These are phyloP conservation scores for Paraglomus occultum DNA, from an alignment of 192 early-diverging fungal species.

Conservation along the genomic window DNA sequence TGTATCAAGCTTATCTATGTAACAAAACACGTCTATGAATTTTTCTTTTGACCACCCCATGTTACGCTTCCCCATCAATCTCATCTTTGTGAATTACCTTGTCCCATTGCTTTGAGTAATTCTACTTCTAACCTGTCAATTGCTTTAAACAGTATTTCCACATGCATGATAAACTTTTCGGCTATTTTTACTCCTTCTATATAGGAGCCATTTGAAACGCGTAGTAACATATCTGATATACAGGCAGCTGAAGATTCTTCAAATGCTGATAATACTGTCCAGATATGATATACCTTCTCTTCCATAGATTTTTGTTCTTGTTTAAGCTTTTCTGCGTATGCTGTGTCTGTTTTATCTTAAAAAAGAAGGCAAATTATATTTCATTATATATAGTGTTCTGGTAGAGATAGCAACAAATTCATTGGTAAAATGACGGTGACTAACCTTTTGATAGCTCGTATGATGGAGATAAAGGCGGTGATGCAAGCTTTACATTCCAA, in stretches of 20 bases:
- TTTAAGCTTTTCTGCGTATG: constrained; percentile 46
- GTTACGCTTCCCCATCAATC: constrained; percentile 30
- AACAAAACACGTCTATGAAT: not conserved
- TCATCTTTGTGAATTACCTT: constrained; percentile 39
- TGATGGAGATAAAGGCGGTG: constrained; percentile 28
- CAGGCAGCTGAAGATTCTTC: constrained; percentile 96
- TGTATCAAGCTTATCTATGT: not conserved
- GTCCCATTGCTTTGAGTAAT: constrained; percentile 64
- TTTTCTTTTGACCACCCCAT: constrained; percentile 22
- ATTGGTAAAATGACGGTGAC: not conserved
- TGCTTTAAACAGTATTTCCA: constrained; percentile 87
- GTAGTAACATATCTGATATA: constrained; percentile 92
- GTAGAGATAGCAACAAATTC: not conserved
- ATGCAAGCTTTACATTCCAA: constrained; percentile 59
- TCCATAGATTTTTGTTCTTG: constrained; percentile 68
- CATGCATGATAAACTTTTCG: constrained; percentile 84
- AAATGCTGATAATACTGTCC: constrained; percentile 89
- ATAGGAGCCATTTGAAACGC: constrained; percentile 83
- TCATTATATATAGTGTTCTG: not conserved
- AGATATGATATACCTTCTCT: constrained; percentile 87
- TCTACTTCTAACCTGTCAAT: constrained; percentile 84
- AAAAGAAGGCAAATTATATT: not conserved
- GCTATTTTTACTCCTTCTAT: constrained; percentile 81
- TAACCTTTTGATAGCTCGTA: constrained; percentile 1
- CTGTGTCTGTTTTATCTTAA: constrained; percentile 7